Evolutionary conservation across 2,329 filamentous ascomycete genomes (phyloP).

Genomic region (Cadophora luteo-olivacea): DNA sequence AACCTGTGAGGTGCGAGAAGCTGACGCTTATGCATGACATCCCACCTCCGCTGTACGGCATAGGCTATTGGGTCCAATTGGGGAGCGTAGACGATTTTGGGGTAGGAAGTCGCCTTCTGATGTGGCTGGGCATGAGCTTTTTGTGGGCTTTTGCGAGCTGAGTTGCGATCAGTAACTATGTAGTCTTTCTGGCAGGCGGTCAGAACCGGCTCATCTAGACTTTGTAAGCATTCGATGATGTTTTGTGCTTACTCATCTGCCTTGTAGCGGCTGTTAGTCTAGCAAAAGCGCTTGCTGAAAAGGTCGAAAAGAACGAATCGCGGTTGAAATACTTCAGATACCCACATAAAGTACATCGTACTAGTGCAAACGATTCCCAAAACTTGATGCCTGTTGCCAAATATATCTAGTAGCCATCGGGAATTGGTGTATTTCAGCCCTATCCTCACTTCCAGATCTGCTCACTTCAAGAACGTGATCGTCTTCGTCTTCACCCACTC

Average conservation of each 20-base stretch:
- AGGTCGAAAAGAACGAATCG: not conserved
- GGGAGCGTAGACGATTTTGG: not conserved
- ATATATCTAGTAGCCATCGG: not conserved
- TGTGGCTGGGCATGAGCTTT: not conserved
- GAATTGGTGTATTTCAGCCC: not conserved
- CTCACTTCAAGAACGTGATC: conserved; percentile 56
- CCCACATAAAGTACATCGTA: not conserved
- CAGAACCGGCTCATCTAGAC: not conserved
- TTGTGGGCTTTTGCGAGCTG: no score
- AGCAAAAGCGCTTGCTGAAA: not conserved
- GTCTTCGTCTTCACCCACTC: conserved; percentile 70
- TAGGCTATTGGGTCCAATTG: not conserved
- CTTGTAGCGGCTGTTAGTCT: no score
- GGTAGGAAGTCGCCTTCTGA: not conserved
- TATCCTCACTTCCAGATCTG: conserved; percentile 36
- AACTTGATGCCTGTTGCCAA: not conserved
- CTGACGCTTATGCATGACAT: not conserved
- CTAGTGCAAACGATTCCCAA: not conserved
- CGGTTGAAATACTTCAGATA: not conserved
- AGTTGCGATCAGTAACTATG: not conserved
- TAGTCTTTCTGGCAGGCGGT: not conserved
- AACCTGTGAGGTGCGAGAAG: not conserved
- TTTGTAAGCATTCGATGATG: no score
- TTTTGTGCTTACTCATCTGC: not conserved
- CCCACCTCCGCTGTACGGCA: not conserved